Percentiles rank a stretch among this genome's conserved stretches.
phyloP scores from a whole-genome alignment of 306 rosid species.

The barrel medic (Medicago truncatula) region MtrunA17r5.0-ANR NC_053046.1:41020501-41021000 shows the following conservation, averaged over 20 bases:
- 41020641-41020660: slow-evolving; percentile 17
- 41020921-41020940: slow-evolving; percentile 87
- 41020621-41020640: neutral
- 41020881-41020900: neutral
- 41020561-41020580: slow-evolving; percentile 31
- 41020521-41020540: slow-evolving; percentile 8
- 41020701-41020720: neutral
- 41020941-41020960: slow-evolving; percentile 59
- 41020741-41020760: neutral
- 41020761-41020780: neutral
- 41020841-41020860: slow-evolving; percentile 52
- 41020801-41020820: slow-evolving; percentile 35
- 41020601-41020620: slow-evolving; percentile 22
- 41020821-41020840: slow-evolving; percentile 35
- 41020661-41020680: neutral
- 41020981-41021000: too few relatives aligned
- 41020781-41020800: neutral
- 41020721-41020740: neutral
- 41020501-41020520: neutral
- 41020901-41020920: slow-evolving; percentile 57
- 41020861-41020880: slow-evolving; percentile 47
- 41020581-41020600: slow-evolving; percentile 42
- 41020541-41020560: neutral
- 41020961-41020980: neutral
- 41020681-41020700: neutral